Percentiles rank a stretch among this genome's conserved stretches.
Conservation (phyloP, 106 monocot genomes). For the Xerophyta viscosa region DNA sequence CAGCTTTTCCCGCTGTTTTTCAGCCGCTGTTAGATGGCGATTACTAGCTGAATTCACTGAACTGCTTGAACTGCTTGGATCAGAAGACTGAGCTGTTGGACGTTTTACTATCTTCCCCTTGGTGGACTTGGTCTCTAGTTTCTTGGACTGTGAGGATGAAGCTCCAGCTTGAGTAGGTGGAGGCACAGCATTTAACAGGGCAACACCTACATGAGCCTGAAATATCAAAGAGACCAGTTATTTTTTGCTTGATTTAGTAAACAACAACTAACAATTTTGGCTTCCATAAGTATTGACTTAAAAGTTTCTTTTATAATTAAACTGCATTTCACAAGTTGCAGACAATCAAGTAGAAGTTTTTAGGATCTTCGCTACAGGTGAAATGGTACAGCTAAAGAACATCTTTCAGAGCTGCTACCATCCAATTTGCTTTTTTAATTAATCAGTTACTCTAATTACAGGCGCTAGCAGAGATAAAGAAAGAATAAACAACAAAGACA, state of each 20-base stretch:
- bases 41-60: constrained; percentile 19
- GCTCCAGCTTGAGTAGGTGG: constrained; percentile 44
- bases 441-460: too few species aligned
- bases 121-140: constrained; percentile 38
- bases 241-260: neutral
- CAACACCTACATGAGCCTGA: constrained; percentile 97
- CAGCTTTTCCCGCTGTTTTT: constrained; percentile 64
- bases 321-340: too few species aligned
- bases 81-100: constrained; percentile 32
- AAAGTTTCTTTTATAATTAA: neutral
- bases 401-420: too few species aligned
- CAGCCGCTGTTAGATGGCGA: constrained; percentile 75
- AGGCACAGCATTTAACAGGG: constrained; percentile 76
- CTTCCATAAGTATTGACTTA: neutral
- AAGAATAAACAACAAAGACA: too few species aligned
- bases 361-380: too few species aligned
- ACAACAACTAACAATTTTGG: neutral
- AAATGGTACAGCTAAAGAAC: too few species aligned
- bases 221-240: constrained; percentile 6
- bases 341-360: too few species aligned
- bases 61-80: constrained; percentile 7
- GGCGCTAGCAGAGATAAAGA: too few species aligned
- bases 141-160: constrained; percentile 27
- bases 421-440: too few species aligned
- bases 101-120: constrained; percentile 61